Evolutionary conservation across 148 eudicot genomes (phyloP), one percentile per base, ranked within the genome.

Genomic region (Cornus suecica): DNA sequence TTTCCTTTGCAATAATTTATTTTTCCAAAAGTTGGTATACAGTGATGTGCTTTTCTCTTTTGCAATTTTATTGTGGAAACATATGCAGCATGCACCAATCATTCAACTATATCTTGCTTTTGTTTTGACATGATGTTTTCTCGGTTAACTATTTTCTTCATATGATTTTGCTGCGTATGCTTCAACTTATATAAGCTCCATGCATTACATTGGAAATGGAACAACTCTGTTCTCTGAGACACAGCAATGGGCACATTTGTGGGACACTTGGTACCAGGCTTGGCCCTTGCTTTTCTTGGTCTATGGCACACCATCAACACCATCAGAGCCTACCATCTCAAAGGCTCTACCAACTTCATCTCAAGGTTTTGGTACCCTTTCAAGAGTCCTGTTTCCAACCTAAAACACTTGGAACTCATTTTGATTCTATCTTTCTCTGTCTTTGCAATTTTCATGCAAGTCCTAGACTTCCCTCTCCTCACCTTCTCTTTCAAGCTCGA

Each of bases 241-340:
- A 54, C 65, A 72, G n/a, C 27, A 67, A 91, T 94, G 98, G 98
- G 97, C 29, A 92, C 90, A 69, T 80, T 94, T 72, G n/a, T 85
- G 26, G 97, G 94, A 31, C 98, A 94, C 86, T 18, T 92, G 28
- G 81, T 90, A 28, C 97, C 98, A 41, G 98, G 97, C 48, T 78
- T 89, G 65, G 90, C 88, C 80, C 84, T 94, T 51, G 82, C 85
- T 45, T 79, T 84, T 65, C 88, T 94, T 29, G 98, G 97, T 70
- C 62, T 89, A 52, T 90, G 94, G 94, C 97, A 94, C 79, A 77
- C 74, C 16, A 42, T 89, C 63, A 90, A 89, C 73, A 86, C 88
- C 26, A 68, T 90, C 41, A 82, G 68, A 41, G 80, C 83, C 61
- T 87, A 82, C 87, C 78, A 82, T 79, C 80, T 78, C 45, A 77